A percentile compares a stretch with the other conserved stretches of the same genome.
Evolutionary conservation across 2,329 filamentous ascomycete species (phyloP).

Genomic region (Paecilomyces fulvus): DNA sequence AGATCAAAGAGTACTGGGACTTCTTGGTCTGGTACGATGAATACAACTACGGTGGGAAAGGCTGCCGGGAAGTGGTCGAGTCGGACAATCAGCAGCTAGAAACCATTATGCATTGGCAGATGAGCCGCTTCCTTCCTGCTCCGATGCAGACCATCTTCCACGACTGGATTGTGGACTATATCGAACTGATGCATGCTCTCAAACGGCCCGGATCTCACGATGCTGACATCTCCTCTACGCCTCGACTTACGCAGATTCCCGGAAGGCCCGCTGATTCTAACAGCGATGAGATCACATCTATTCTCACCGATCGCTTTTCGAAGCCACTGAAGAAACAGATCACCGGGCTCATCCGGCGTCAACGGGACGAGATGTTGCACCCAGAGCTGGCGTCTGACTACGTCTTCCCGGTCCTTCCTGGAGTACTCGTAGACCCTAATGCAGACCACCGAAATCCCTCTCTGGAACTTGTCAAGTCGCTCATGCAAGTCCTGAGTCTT

Average conservation of each 20-base stretch:
- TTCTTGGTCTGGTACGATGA: slow-evolving; percentile 98
- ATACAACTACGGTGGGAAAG: slow-evolving; percentile 96
- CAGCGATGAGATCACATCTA: slow-evolving; percentile 51
- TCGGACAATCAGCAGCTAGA: slow-evolving; percentile 72
- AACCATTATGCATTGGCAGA: slow-evolving; percentile 97
- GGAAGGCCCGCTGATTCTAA: slow-evolving; percentile 52
- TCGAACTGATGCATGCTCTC: slow-evolving; percentile 82
- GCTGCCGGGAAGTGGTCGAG: slow-evolving; percentile 70
- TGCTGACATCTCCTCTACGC: slow-evolving; percentile 51
- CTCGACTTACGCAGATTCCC: slow-evolving; percentile 53
- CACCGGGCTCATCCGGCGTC: slow-evolving; percentile 67
- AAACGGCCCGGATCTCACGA: slow-evolving; percentile 57
- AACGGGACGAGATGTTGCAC: slow-evolving; percentile 82
- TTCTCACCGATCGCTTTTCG: slow-evolving; percentile 75
- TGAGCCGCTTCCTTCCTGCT: slow-evolving; percentile 75
- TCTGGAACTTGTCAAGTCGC: slow-evolving; percentile 80
- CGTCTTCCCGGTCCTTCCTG: slow-evolving; percentile 66
- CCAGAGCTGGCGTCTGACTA: slow-evolving; percentile 83
- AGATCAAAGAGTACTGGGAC: slow-evolving; percentile 99
- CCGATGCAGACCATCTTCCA: slow-evolving; percentile 78
- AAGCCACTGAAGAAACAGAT: slow-evolving; percentile 88
- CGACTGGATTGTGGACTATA: slow-evolving; percentile 90
- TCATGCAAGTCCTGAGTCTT: slow-evolving; percentile 86
- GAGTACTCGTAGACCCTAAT: slow-evolving; percentile 33
- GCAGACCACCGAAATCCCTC: slow-evolving; percentile 65